Percentiles rank a stretch among this genome's conserved stretches.
Evolutionary conservation across 2,329 filamentous ascomycete species (phyloP).

Genomic region (Paraphaeosphaeria sporulosa): DNA sequence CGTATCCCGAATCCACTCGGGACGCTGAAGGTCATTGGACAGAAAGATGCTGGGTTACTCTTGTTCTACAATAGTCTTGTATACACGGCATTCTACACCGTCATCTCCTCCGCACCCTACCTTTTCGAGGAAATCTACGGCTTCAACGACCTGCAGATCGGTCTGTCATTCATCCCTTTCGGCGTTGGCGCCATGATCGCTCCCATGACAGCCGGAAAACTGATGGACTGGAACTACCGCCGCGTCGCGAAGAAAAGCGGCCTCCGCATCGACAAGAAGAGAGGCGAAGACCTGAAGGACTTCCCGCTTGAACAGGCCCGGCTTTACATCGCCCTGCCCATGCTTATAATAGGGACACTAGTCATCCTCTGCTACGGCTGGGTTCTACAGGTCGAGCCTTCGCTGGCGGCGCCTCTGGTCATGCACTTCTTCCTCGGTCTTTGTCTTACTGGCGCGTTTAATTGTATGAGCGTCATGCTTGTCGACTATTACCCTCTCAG

Average conservation of each 20-base stretch:
- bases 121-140: slow-evolving; percentile 56
- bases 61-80: slow-evolving; percentile 48
- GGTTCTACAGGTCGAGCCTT: slow-evolving; percentile 42
- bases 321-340: slow-evolving; percentile 45
- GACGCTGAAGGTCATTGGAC: slow-evolving; percentile 48
- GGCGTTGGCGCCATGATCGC: slow-evolving; percentile 48
- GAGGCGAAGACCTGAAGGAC: slow-evolving; percentile 56
- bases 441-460: slow-evolving; percentile 66
- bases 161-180: slow-evolving; percentile 50
- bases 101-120: slow-evolving; percentile 56
- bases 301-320: slow-evolving; percentile 59
- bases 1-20: slow-evolving; percentile 56
- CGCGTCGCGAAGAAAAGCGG: slow-evolving; percentile 68
- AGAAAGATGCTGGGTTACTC: slow-evolving; percentile 51
- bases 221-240: slow-evolving; percentile 75
- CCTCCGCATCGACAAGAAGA: slow-evolving; percentile 66
- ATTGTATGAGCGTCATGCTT: slow-evolving; percentile 46
- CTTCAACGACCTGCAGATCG: slow-evolving; percentile 57
- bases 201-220: slow-evolving; percentile 57
- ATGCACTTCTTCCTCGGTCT: slow-evolving; percentile 61
- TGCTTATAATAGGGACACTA: slow-evolving; percentile 42
- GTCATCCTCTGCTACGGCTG: slow-evolving; percentile 50
- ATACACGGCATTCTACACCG: slow-evolving; percentile 58
- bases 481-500: slow-evolving; percentile 48
- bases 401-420: slow-evolving; percentile 48